These are phyloP conservation scores for Aureobasidium sp. DNA, from an alignment of 2,329 filamentous ascomycete genomes.

Conservation along the genomic window DNA sequence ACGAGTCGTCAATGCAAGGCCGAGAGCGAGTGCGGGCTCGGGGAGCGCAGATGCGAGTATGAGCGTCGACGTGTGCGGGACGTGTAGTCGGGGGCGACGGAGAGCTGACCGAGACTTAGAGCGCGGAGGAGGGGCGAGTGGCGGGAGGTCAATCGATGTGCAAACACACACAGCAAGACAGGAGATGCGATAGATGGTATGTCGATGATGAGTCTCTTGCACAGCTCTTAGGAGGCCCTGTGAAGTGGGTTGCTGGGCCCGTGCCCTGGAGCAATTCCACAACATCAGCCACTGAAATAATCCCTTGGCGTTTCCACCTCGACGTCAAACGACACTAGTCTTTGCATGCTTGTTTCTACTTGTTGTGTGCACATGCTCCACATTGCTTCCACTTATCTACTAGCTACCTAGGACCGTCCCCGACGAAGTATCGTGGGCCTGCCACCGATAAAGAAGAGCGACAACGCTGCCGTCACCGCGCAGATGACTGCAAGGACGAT, in stretches of 20 bases:
- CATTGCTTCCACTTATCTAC: background rate
- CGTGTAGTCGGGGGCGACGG: background rate
- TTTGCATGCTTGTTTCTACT: background rate
- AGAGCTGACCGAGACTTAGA: background rate
- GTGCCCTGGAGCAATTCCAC: background rate
- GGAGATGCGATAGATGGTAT: background rate
- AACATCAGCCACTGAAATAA: background rate
- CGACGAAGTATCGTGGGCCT: slow-evolving; percentile 22
- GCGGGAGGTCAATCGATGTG: background rate
- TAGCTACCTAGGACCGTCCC: background rate
- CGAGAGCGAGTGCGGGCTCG: slow-evolving; percentile 6
- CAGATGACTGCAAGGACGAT: slow-evolving; percentile 43
- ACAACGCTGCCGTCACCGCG: slow-evolving; percentile 37
- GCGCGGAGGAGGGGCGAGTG: background rate
- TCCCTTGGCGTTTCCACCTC: background rate
- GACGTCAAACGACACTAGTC: background rate
- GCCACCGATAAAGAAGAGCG: slow-evolving; percentile 42
- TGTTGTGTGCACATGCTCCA: background rate
- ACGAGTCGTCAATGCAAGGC: slow-evolving; percentile 1
- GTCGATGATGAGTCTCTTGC: slow-evolving; percentile 10
- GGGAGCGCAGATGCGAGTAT: background rate
- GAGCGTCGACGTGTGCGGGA: background rate
- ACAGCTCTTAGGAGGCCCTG: background rate
- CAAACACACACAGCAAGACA: background rate
- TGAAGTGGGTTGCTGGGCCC: background rate